Base-by-base conservation (phyloP, 202 grass and related monocot species). In the Zoysia matrella region DNA sequence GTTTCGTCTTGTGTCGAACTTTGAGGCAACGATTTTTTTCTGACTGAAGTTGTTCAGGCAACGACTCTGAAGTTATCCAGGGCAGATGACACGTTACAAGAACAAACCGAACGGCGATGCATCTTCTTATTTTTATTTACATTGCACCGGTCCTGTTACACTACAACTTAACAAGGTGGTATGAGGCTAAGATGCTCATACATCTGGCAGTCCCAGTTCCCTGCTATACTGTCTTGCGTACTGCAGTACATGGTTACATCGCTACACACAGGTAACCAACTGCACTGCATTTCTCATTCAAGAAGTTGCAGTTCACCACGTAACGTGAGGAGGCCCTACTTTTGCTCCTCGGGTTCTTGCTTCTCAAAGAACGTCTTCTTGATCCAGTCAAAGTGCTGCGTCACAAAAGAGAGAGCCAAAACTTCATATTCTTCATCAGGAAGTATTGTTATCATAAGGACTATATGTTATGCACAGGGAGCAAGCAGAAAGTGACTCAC, bases 311-410 rank as follows among this genome's bases (percentile, higher is more conserved):
- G n/a, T 14, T 58, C 81, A 60, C 49, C 1, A 11, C 0, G 42
- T 15, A 14, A 55, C 22, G 22, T 22, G 22, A 10, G 39, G 71
- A 30, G 39, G 7, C 16, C 61, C 46, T 71, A 13, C 16, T 64
- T 85, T 71, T 61, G 74, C 48, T 83, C 89, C 60, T 88, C 82
- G 47, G 85, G 54, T n/a, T 86, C 44, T 7, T 84, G 78, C 69
- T 88, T 88, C 67, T 82, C 82, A n/a, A 86, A 74, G 41, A 91
- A 86, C 47, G 85, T 85, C 72, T 88, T 88, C 89, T 85, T 88
- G 60, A 88, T 91, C 89, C 89, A 88, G 77, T 82, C 85, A 30
- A 91, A 91, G 44, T 86, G 78, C 86, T 88, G 82, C 60, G 47
- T 54, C 4, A 18, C 73, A 16, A 16, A n/a, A 72, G 53, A 49